Evolutionary conservation across 2,329 filamentous ascomycete species (phyloP).

Genomic region (Penicillium sp.): DNA sequence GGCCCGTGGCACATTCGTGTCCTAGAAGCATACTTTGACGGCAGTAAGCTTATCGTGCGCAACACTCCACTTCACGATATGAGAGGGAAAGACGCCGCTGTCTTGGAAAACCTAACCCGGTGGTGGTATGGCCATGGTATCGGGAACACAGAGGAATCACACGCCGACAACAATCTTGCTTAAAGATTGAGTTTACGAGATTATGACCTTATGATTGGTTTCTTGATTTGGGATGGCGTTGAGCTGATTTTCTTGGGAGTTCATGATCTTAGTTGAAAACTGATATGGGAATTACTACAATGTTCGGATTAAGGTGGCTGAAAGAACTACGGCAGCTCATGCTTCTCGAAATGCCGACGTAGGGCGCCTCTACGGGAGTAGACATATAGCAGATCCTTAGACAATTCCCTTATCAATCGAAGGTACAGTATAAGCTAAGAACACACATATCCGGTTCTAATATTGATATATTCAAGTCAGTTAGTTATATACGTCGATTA

Average conservation of each 20-base stretch:
- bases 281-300: no score
- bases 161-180: neutral
- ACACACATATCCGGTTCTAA: no score
- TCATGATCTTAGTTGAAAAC: no score
- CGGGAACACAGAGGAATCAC: neutral
- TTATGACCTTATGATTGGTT: neutral
- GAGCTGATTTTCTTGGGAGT: neutral
- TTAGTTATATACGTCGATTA: no score
- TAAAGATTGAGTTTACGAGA: neutral
- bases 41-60: constrained; percentile 11
- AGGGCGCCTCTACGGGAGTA: no score
- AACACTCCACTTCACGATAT: constrained; percentile 8
- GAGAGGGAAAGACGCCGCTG: neutral
- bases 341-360: no score
- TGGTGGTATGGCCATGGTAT: constrained; percentile 4
- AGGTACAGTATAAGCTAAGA: no score
- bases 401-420: no score
- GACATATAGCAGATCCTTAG: no score
- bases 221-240: neutral
- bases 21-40: constrained; percentile 13
- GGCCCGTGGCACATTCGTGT: constrained; percentile 9
- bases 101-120: neutral
- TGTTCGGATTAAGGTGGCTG: no score
- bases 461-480: no score
- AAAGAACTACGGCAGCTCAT: no score